These are phyloP conservation scores for Melastoma malabathricum DNA, from an alignment of 345 rosid genomes.

Conservation along the genomic window DNA sequence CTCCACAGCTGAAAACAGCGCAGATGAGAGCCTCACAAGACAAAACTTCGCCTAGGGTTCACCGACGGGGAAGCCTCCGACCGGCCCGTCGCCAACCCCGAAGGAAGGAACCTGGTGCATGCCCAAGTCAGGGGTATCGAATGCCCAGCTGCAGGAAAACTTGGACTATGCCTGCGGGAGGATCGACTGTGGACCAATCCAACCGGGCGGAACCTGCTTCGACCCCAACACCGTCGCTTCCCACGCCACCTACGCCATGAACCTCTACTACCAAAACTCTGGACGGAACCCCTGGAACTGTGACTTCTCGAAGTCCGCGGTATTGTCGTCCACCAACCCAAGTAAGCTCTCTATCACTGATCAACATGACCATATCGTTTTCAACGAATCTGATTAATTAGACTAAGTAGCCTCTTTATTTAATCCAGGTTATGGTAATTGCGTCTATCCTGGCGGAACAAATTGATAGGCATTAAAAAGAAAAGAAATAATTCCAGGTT, in stretches of 20 bases:
- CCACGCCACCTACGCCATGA: constrained; percentile 89
- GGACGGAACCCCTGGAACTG: constrained; percentile 37
- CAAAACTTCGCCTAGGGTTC: neutral
- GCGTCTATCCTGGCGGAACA: constrained; percentile 28
- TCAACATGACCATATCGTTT: no score
- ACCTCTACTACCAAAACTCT: constrained; percentile 53
- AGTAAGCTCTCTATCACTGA: constrained; percentile 26
- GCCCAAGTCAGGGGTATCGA: constrained; percentile 37
- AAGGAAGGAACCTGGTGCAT: constrained; percentile 48
- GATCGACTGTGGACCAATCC: constrained; percentile 56
- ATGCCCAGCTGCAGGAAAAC: constrained; percentile 48
- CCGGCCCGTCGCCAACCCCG: constrained; percentile 21
- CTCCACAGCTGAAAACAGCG: neutral
- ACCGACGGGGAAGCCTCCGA: constrained; percentile 17
- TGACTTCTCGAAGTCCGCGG: constrained; percentile 51
- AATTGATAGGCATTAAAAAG: constrained; percentile 5
- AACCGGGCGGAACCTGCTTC: constrained; percentile 77
- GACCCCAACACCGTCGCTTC: constrained; percentile 57
- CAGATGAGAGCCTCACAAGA: constrained; percentile 10
- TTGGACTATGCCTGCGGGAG: constrained; percentile 80
- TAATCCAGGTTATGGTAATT: constrained; percentile 22
- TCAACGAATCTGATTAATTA: neutral
- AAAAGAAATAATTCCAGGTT: no score
- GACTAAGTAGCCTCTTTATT: neutral
- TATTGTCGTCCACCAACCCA: constrained; percentile 53